Evolutionary conservation across 2,329 filamentous ascomycete genomes (phyloP), one percentile per base, ranked within the genome.

Genomic region (Sporothrix brunneoviolacea): DNA sequence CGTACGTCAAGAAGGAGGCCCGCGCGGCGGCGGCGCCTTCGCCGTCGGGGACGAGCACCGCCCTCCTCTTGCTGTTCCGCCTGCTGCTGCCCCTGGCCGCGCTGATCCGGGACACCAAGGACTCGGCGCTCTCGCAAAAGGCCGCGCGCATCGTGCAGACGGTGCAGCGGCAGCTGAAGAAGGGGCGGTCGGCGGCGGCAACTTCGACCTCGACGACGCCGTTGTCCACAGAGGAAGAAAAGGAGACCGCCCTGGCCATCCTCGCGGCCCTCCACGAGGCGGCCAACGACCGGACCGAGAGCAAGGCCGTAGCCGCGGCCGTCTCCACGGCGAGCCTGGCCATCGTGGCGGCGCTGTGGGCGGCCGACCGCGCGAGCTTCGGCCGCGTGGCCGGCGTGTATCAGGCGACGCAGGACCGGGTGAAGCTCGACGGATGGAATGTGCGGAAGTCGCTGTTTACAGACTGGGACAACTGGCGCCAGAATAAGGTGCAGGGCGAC

Each of bases 1-100:
- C 93, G 56, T 97, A 89, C 66, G 75, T 93, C 56, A 90, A 87
- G 65, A 84, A 86, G 59, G 84, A 93, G 67, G 79, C 85, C 48
- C 24, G 75, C 76, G 16, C 76, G 19, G 86, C 82, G 59, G 68
- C 77, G 1, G 38, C 37, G 16, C n/a, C 13, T 18, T 15, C 33
- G n/a, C 3, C 5, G 16, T 24, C 27, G n/a, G 39, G 22, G 41
- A 36, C 16, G 32, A 12, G 19, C 7, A 28, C 22, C 39, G 27
- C 24, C n/a, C n/a, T 43, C n/a, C 18, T 42, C 16, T 70, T 91
- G 1, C 79, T 83, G 0, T 79, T 93, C 38, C 74, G 81, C 33
- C 68, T 93, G 8, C 70, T 96, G 6, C 65, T 91, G 8, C 90
- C 91, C 0, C 73, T 96, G 1, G 73, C 95, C n/a, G 72, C 76